phyloP scores from a whole-genome alignment of 495 filamentous ascomycete species.

The Jackrogersella minutella region DNA sequence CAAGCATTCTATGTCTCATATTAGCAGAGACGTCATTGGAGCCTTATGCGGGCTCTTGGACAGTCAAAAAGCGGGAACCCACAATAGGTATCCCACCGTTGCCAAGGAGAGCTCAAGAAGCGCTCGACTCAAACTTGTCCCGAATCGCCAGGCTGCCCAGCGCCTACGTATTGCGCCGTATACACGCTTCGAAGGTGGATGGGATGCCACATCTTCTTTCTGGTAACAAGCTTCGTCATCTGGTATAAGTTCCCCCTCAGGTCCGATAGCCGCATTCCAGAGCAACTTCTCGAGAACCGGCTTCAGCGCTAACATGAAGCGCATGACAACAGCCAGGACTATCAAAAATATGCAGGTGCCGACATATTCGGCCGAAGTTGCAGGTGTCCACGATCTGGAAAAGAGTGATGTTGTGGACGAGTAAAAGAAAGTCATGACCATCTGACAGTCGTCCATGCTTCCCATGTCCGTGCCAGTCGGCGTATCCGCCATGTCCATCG shows the following conservation, averaged over 20 bases:
- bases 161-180: conserved; percentile 4
- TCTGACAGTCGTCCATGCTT: conserved; percentile 20
- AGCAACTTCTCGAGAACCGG: conserved; percentile 73
- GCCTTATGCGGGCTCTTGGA: not conserved
- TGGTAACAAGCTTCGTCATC: conserved; percentile 14
- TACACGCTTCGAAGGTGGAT: not conserved
- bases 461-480: conserved; percentile 27
- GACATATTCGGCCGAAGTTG: conserved; percentile 67
- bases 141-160: conserved; percentile 18
- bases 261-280: conserved; percentile 67
- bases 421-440: conserved; percentile 61
- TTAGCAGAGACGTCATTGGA: not conserved
- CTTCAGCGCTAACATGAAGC: conserved; percentile 67
- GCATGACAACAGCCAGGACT: conserved; percentile 68
- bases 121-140: conserved; percentile 20
- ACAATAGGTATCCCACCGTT: conserved; percentile 81
- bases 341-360: conserved; percentile 83
- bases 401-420: conserved; percentile 71
- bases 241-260: conserved; percentile 14
- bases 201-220: conserved; percentile 1
- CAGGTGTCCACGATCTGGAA: conserved; percentile 70
- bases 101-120: conserved; percentile 64
- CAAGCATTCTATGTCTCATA: conserved; percentile 71
- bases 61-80: conserved; percentile 47
- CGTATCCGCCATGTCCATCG: conserved; percentile 21